Conservation (phyloP, 2,329 filamentous ascomycete genomes). For the Paecilomyces sp. region DNA sequence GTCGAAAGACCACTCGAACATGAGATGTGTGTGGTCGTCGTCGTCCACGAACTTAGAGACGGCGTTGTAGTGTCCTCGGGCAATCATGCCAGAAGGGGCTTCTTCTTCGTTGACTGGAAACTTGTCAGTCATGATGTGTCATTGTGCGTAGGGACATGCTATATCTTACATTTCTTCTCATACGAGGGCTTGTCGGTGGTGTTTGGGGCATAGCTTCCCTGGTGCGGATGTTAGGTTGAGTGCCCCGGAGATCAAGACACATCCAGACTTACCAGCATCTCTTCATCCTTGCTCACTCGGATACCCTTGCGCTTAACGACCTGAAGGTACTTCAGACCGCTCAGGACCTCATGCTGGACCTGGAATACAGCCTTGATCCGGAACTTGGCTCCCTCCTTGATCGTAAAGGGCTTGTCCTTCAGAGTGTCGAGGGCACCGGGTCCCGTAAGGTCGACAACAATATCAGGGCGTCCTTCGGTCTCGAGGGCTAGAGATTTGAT, state of each 20-base stretch:
- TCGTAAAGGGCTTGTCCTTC: slow-evolving; percentile 89
- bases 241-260: neutral
- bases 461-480: slow-evolving; percentile 71
- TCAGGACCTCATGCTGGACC: slow-evolving; percentile 94
- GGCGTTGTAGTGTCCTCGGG: slow-evolving; percentile 83
- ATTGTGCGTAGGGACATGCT: neutral
- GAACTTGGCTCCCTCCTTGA: slow-evolving; percentile 92
- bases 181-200: slow-evolving; percentile 81
- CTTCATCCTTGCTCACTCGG: slow-evolving; percentile 82
- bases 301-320: slow-evolving; percentile 85
- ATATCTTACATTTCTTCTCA: slow-evolving; percentile 76
- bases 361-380: slow-evolving; percentile 92
- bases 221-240: neutral
- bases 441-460: slow-evolving; percentile 77
- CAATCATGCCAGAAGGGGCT: slow-evolving; percentile 83
- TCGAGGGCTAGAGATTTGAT: slow-evolving; percentile 88
- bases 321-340: slow-evolving; percentile 92
- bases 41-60: slow-evolving; percentile 90
- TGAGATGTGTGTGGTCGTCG: slow-evolving; percentile 80
- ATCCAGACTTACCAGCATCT: slow-evolving; percentile 76
- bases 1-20: slow-evolving; percentile 94
- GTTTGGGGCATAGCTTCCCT: slow-evolving; percentile 91
- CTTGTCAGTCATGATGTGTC: neutral
- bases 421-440: slow-evolving; percentile 68
- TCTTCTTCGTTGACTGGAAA: slow-evolving; percentile 76